Evolutionary conservation across 352 stramenopile species (phyloP).

Genomic region (Globisporangium spiculum): DNA sequence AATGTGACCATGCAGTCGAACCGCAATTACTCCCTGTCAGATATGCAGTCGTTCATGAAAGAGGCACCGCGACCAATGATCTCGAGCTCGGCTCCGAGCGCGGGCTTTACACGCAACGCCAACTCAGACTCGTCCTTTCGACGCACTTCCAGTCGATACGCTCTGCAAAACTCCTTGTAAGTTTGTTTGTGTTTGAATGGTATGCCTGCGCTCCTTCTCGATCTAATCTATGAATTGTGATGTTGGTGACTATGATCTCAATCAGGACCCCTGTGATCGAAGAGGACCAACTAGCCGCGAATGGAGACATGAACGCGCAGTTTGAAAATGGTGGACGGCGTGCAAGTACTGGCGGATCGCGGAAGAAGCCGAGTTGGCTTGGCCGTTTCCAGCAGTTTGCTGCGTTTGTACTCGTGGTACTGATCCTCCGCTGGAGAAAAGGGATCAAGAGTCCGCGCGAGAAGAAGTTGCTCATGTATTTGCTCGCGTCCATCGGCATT

Average conservation of each 20-base stretch:
- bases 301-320: slow-evolving; percentile 17
- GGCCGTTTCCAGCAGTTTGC: slow-evolving; percentile 38
- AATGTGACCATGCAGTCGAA: slow-evolving; percentile 45
- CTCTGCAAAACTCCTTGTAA: slow-evolving; percentile 52
- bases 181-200: slow-evolving; percentile 5
- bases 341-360: background rate
- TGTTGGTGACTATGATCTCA: background rate
- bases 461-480: slow-evolving; percentile 58
- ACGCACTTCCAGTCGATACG: slow-evolving; percentile 48
- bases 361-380: slow-evolving; percentile 27
- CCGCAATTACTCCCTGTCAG: slow-evolving; percentile 77
- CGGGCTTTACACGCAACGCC: slow-evolving; percentile 36
- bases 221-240: background rate
- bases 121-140: slow-evolving; percentile 52
- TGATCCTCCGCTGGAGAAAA: slow-evolving; percentile 50
- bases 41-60: slow-evolving; percentile 80
- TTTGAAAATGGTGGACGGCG: slow-evolving; percentile 9
- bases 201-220: background rate
- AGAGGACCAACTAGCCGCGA: slow-evolving; percentile 40
- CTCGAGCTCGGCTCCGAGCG: slow-evolving; percentile 37
- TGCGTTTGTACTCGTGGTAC: slow-evolving; percentile 30
- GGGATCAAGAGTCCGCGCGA: slow-evolving; percentile 44
- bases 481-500: slow-evolving; percentile 57
- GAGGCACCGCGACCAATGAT: slow-evolving; percentile 48
- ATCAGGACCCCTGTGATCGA: slow-evolving; percentile 62